Evolutionary conservation across 352 stramenopile species (phyloP), one percentile per base, ranked within the genome.

Genomic region (Globisporangium cylindrosporum): DNA sequence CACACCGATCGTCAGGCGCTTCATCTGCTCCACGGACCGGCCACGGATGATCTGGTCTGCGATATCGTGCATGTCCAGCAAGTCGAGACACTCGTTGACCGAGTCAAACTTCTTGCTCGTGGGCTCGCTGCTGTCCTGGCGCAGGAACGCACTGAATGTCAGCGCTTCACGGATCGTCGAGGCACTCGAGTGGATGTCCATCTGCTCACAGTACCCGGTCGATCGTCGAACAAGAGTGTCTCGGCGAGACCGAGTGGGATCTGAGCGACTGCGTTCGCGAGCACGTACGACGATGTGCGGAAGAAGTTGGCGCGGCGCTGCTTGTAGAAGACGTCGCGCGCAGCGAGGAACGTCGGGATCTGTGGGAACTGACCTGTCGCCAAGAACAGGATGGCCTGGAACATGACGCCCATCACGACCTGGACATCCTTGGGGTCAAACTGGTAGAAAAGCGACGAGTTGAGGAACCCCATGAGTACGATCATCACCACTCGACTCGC

Each of bases 71-170:
- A 83, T 72, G 41, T 77, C 74, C 64, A 95, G 77, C 20, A 87
- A 65, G 73, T 94, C 81, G 59, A 93, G 78, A 66, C 95, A 88
- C 71, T 97, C 90, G 25, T 62, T 59, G 65, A 80, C 74, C 15
- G 62, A 48, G 10, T 69, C 62, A 25, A 49, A 63, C 57, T 66
- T 74, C 12, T 57, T 48, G 43, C 38, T 68, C 25, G n/a, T 38
- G 8, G 69, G 64, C 20, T 74, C 62, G 22, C 61, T 66, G 27
- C 38, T 58, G 12, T 55, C 41, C n/a, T 74, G 67, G 46, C 88
- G 71, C 22, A 97, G 64, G 38, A 80, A 80, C 3, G 91, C 89
- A 54, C 79, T 91, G 64, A 97, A 97, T 6, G 10, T 43, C 36
- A 43, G 36, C 9, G 36, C 36, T 43, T 43, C 36, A 0, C 10